These are phyloP conservation scores for Takashimella koratensis DNA, from an alignment of 1,284 basidiomycete genomes.

Conservation along the genomic window DNA sequence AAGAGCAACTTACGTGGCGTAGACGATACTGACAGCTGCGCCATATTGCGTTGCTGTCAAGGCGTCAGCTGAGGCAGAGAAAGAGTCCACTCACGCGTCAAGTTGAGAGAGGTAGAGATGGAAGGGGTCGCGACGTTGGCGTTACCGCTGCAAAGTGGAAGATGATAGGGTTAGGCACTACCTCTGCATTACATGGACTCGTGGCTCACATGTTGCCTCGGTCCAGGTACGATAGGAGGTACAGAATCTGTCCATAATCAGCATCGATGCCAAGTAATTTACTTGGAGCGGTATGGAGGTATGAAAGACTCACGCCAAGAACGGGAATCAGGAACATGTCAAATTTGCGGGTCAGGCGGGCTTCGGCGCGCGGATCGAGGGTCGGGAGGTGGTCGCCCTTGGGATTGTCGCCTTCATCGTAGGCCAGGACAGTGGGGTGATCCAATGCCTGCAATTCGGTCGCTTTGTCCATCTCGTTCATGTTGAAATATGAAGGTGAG, in stretches of 20 bases:
- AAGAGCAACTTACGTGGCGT: constrained; percentile 34
- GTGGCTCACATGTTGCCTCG: constrained; percentile 14
- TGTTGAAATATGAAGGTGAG: too few species aligned
- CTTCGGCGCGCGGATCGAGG: neutral
- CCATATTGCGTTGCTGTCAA: constrained; percentile 19
- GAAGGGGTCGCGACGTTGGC: constrained; percentile 15
- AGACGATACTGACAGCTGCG: constrained; percentile 25
- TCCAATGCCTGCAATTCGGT: too few species aligned
- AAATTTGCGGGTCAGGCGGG: neutral
- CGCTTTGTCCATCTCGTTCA: too few species aligned
- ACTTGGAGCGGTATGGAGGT: too few species aligned
- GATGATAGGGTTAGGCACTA: too few species aligned
- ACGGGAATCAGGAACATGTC: neutral
- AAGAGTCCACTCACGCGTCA: neutral
- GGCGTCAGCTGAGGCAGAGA: neutral
- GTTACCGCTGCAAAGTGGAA: constrained; percentile 4
- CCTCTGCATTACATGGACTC: neutral
- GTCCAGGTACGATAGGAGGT: constrained; percentile 29
- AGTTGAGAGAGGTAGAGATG: constrained; percentile 3
- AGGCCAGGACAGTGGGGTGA: too few species aligned
- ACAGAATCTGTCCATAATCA: too few species aligned
- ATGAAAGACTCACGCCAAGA: too few species aligned
- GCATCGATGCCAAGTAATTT: too few species aligned
- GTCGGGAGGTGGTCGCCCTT: too few species aligned
- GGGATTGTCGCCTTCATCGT: too few species aligned